Evolutionary conservation across 371 early-diverging fungal genomes (phyloP), one percentile per base, ranked within the genome.

Genomic region (Phascolomyces articulosus): DNA sequence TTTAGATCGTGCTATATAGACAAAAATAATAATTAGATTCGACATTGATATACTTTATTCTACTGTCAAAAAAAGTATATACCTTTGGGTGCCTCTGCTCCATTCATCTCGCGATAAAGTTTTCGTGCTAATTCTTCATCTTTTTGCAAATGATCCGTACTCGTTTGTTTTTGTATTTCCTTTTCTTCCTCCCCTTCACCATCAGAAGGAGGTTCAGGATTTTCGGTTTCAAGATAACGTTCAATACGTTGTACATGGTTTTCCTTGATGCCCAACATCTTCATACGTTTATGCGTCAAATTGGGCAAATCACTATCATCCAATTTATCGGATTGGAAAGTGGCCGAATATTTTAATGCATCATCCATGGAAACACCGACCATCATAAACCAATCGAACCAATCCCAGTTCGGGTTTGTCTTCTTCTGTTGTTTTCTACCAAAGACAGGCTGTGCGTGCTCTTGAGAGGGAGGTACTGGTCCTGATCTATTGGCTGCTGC

Each of bases 381-480:
- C 69, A 86, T 81, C 69, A 93, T 84, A 54, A 97, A 89, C 82
- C 92, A 97, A 41, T 94, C 93, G 60, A 89, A 88, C 98, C 98
- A 97, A 64, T 97, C 93, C 78, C 93, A 96, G 55, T 89, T 89
- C 40, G 80, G 72, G 62, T 86, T 87, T 41, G 78, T 60, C 26
- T 76, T 79, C 64, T 83, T 83, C 29, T 66, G 62, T 51, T 67
- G 29, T 55, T 59, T 68, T 8, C 38, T 55, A 15, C 55, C 62
- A 20, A 53, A 55, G 1, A 41, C 29, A 8, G 62, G 55, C 28
- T 53, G 31, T 9, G 58, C 55, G 13, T 56, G 57, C 8, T 65
- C 53, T 11, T 49, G 34, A 27, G 60, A 44, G 10, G 67, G 55
- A 13, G 62, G 20, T 23, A 40, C 49, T 54, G 62, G 57, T 27